Percentiles rank a stretch among this genome's conserved stretches.
These are phyloP conservation scores for Termitomyces sp. DNA, from an alignment of 768 basidiomycete species.

Conservation along the genomic window DNA sequence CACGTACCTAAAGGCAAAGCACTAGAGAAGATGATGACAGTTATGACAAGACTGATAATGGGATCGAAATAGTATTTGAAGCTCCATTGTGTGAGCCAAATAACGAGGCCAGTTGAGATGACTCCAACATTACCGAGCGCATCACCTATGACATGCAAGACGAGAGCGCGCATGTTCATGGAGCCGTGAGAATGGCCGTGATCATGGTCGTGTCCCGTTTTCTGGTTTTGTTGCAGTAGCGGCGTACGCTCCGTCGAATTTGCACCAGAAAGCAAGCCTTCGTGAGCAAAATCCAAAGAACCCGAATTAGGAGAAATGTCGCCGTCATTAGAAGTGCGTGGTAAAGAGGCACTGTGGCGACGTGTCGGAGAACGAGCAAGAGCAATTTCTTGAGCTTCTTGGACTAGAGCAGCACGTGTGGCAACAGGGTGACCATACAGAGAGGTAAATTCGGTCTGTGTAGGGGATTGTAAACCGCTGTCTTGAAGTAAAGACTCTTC, in stretches of 20 bases:
- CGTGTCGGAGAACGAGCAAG: conserved; percentile 42
- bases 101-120: conserved; percentile 90
- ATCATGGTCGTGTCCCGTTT: conserved; percentile 13
- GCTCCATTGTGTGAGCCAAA: conserved; percentile 82
- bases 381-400: conserved; percentile 81
- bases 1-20: conserved; percentile 81
- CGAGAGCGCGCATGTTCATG: conserved; percentile 98
- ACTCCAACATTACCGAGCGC: conserved; percentile 98
- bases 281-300: conserved; percentile 7
- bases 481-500: conserved; percentile 19
- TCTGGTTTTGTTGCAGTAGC: conserved; percentile 25
- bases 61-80: conserved; percentile 95
- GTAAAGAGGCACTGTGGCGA: conserved; percentile 18
- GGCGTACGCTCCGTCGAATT: conserved; percentile 38
- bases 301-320: background rate
- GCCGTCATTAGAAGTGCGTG: conserved; percentile 17
- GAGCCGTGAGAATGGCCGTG: conserved; percentile 53
- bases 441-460: conserved; percentile 41
- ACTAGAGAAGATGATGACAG: conserved; percentile 93
- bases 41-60: conserved; percentile 88
- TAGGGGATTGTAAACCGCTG: conserved; percentile 24
- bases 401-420: conserved; percentile 68
- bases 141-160: conserved; percentile 94
- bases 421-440: conserved; percentile 72
- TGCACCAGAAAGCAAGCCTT: background rate